phyloP scores from a whole-genome alignment of 148 eudicot genomes.

The Heliosperma pusillum region DNA sequence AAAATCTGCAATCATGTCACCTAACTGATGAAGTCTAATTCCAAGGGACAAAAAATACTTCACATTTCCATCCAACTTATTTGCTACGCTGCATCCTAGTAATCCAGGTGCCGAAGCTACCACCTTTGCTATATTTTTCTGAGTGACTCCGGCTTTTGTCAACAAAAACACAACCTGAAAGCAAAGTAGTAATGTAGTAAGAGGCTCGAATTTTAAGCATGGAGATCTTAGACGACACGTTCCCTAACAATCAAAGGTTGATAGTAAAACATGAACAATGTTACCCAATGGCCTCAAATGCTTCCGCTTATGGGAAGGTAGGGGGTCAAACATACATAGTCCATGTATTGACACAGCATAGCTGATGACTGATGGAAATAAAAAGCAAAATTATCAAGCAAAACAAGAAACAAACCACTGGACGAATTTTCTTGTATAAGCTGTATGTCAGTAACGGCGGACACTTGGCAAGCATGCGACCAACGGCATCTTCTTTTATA shows the following conservation, averaged over 20 bases:
- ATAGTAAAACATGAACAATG: not conserved
- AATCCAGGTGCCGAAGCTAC: constrained; percentile 87
- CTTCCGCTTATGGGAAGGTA: not conserved
- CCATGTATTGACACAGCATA: not conserved
- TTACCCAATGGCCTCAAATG: not conserved
- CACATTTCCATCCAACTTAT: constrained; percentile 77
- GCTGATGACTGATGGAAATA: constrained; percentile 5
- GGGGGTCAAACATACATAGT: not conserved
- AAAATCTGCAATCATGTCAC: constrained; percentile 85
- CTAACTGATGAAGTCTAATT: constrained; percentile 52
- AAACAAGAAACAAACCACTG: constrained; percentile 60
- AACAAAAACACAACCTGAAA: constrained; percentile 75
- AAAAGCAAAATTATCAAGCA: constrained; percentile 15
- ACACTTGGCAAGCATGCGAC: constrained; percentile 74
- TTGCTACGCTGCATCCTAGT: constrained; percentile 81
- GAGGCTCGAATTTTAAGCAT: not conserved
- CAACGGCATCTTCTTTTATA: constrained; percentile 70
- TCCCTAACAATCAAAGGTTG: not conserved
- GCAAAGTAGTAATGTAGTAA: not conserved
- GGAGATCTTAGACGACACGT: not conserved
- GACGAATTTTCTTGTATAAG: constrained; percentile 97
- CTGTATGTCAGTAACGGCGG: constrained; percentile 86
- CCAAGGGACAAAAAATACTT: constrained; percentile 88
- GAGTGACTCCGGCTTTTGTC: constrained; percentile 78
- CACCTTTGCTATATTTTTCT: constrained; percentile 67